Conservation (phyloP, 176 grass and related monocot species). For the Alopecurus myosuroides region DNA sequence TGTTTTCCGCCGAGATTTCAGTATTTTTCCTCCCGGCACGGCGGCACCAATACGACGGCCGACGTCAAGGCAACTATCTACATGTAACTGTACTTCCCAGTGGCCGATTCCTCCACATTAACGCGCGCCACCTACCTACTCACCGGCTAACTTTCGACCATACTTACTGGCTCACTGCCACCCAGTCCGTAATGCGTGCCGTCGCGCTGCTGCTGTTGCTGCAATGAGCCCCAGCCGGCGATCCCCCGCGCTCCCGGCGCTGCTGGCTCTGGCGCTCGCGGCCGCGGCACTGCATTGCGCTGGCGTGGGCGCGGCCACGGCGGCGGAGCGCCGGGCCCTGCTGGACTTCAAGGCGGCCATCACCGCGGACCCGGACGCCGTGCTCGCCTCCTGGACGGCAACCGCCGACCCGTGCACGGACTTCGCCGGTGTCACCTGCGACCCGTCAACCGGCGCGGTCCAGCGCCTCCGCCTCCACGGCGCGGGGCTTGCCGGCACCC, state of each 20-base stretch:
- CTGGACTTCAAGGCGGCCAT: constrained; percentile 79
- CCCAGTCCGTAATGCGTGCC: neutral
- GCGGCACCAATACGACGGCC: neutral
- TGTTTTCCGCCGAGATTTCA: constrained; percentile 14
- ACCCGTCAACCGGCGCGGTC: constrained; percentile 40
- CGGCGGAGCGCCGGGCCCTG: constrained; percentile 55
- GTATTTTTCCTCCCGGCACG: neutral
- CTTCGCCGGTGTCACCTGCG: constrained; percentile 60
- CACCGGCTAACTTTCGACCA: neutral
- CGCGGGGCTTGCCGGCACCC: constrained; percentile 23
- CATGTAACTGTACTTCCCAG: too few relatives aligned
- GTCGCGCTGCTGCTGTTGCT: neutral
- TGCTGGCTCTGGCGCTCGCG: neutral
- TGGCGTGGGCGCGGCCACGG: constrained; percentile 35
- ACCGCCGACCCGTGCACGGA: constrained; percentile 48
- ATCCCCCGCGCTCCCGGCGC: neutral
- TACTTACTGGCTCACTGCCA: neutral
- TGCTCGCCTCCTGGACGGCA: constrained; percentile 50
- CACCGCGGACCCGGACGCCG: constrained; percentile 53
- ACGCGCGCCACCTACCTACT: constrained; percentile 41
- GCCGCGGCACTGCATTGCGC: constrained; percentile 9
- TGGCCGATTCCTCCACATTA: too few relatives aligned
- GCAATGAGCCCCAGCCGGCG: constrained; percentile 1
- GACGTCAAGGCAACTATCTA: neutral
- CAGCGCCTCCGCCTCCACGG: constrained; percentile 68